Evolutionary conservation across 805 yeast genomes (phyloP).

Genomic region (Citeromyces nyonsensis): DNA sequence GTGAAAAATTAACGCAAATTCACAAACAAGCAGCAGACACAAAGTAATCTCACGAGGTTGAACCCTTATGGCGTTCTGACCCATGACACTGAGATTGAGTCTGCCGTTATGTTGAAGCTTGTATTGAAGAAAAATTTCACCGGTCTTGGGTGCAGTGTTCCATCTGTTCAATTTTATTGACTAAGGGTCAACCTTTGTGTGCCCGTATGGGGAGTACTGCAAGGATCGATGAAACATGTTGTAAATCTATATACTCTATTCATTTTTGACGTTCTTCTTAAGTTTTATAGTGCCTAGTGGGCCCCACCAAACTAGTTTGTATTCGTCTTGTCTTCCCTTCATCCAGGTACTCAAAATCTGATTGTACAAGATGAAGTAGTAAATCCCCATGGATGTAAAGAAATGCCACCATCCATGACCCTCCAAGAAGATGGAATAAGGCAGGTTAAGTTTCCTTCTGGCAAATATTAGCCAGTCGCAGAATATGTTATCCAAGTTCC

Average conservation of each 20-base stretch:
- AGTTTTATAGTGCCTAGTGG: no score
- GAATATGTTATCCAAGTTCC: conserved; percentile 82
- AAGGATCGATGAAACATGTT: conserved; percentile 2
- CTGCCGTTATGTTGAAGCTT: no score
- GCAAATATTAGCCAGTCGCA: conserved; percentile 42
- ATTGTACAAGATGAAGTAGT: conserved; percentile 66
- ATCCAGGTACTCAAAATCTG: conserved; percentile 62
- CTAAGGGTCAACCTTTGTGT: conserved; percentile 4
- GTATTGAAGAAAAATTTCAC: conserved; percentile 2
- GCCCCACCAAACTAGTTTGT: conserved; percentile 32
- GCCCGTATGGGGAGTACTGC: conserved; percentile 4
- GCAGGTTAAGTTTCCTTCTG: conserved; percentile 61
- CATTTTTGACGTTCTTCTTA: no score
- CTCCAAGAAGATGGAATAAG: conserved; percentile 75
- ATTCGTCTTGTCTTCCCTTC: conserved; percentile 37
- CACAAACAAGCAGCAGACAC: conserved; percentile 47
- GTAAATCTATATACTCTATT: no score
- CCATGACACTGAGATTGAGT: conserved; percentile 42
- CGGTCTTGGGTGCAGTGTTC: conserved; percentile 4
- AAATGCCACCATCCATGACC: conserved; percentile 98
- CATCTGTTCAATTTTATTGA: conserved; percentile 1
- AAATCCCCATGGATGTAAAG: conserved; percentile 76
- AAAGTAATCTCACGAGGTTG: conserved; percentile 60
- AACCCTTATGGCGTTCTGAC: conserved; percentile 51
- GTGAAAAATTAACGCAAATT: conserved; percentile 37